Base-by-base conservation (phyloP, 2,329 filamentous ascomycete species). In the Aspergillus versicolor region DNA sequence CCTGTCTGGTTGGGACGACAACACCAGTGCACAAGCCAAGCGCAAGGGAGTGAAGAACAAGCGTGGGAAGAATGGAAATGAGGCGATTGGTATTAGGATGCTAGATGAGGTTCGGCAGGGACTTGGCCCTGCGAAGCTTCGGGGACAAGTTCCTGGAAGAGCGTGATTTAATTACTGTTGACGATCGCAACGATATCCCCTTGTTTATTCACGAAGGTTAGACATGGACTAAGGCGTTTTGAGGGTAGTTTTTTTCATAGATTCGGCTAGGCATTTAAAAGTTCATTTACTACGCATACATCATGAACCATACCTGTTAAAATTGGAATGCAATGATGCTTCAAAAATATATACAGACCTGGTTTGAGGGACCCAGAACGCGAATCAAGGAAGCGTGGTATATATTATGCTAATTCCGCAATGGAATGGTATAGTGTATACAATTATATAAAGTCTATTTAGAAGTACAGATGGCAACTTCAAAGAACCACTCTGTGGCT, bases 31-130 rank as follows among this genome's bases (percentile, higher is more conserved):
- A 5, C 73, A 75, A 64, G 73, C 65, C 5, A 79, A 78, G 65
- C 69, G 75, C 7, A 77, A 75, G 61, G 77, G 73, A 8, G 75
- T 72, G 11, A 77, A 79, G 63, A 73, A 69, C 77, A 88, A 87
- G 72, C 75, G 82, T 53, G 84, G 91, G 19, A 93, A 92, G 78
- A 91, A 92, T 76, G 88, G 88, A 17, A 90, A 88, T 70, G 86
- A 89, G 63, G 88, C 89, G 71, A 90, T 84, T 58, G 94, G 94
- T 0, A 81, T 97, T 63, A 87, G 90, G 74, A 91, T 97, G 79
- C 79, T 97, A 59, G 94, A 97, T 63, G 93, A 97, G 76, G 88
- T 99, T 51, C 82, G 94, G 52, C 83, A 84, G 62, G 90, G 86
- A 6, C 75, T 97, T 56, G 93, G 93, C 0, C 89, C 90, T 24